Percentiles rank a stretch among this genome's conserved stretches.
phyloP scores from a whole-genome alignment of 2,329 filamentous ascomycete genomes.

The Fusarium setosum region DNA sequence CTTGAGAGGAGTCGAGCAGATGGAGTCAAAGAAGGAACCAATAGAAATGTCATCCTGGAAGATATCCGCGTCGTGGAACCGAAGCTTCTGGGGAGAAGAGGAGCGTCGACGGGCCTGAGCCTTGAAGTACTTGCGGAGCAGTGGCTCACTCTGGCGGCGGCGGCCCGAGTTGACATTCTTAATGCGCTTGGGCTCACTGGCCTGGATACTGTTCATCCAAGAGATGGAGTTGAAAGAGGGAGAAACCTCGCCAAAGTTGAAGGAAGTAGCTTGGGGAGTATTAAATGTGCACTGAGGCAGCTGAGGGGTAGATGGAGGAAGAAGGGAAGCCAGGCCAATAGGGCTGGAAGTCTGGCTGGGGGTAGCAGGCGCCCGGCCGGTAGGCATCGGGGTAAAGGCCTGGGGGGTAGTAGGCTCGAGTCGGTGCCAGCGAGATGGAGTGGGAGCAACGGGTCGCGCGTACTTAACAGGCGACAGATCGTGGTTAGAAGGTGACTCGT shows the following conservation, averaged over 20 bases:
- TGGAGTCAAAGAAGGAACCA: slow-evolving; percentile 9
- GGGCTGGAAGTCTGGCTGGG: slow-evolving; percentile 20
- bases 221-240: slow-evolving; percentile 42
- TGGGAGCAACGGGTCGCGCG: slow-evolving; percentile 44
- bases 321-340: slow-evolving; percentile 35
- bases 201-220: slow-evolving; percentile 42
- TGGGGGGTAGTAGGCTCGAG: slow-evolving; percentile 38
- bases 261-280: slow-evolving; percentile 20
- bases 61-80: slow-evolving; percentile 30
- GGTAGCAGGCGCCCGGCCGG: slow-evolving; percentile 1
- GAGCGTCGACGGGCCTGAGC: slow-evolving; percentile 42
- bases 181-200: slow-evolving; percentile 35
- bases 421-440: slow-evolving; percentile 43
- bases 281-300: slow-evolving; percentile 17
- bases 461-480: slow-evolving; percentile 35
- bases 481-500: slow-evolving; percentile 12
- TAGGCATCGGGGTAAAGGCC: slow-evolving; percentile 22
- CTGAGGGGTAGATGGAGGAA: slow-evolving; percentile 30
- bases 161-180: slow-evolving; percentile 35
- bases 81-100: slow-evolving; percentile 44
- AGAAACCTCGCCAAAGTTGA: slow-evolving; percentile 45
- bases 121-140: slow-evolving; percentile 42
- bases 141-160: slow-evolving; percentile 50
- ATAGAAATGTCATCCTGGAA: slow-evolving; percentile 30
- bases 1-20: not conserved